phyloP scores from a whole-genome alignment of 2,329 filamentous ascomycete species.

The Apiospora saccharicola region DNA sequence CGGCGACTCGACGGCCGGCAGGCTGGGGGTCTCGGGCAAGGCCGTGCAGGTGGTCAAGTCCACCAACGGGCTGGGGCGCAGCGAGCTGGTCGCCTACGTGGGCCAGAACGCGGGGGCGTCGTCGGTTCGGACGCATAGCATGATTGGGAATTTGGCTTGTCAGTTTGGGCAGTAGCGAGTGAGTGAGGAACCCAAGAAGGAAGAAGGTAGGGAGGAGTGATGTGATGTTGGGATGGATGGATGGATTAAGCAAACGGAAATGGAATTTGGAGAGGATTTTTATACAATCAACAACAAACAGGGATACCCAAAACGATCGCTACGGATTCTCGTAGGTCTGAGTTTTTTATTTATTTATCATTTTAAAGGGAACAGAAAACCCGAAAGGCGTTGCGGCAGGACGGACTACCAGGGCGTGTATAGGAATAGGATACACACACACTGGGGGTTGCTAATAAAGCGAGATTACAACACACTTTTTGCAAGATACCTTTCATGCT shows the following conservation, averaged over 20 bases:
- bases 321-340: slow-evolving; percentile 13
- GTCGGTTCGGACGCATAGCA: slow-evolving; percentile 39
- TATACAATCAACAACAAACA: not conserved
- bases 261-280: not conserved
- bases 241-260: too few species aligned
- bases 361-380: not conserved
- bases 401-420: not conserved
- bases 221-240: too few species aligned
- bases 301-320: slow-evolving; percentile 20
- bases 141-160: slow-evolving; percentile 41
- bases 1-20: slow-evolving; percentile 50
- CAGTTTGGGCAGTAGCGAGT: slow-evolving; percentile 30
- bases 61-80: slow-evolving; percentile 42
- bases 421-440: not conserved
- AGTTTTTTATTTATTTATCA: not conserved
- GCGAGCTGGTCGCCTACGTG: slow-evolving; percentile 49
- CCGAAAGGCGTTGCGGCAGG: not conserved
- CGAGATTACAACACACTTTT: not conserved
- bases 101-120: slow-evolving; percentile 47
- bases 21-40: slow-evolving; percentile 49
- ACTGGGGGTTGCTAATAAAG: not conserved
- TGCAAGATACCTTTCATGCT: not conserved
- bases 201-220: too few species aligned
- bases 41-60: slow-evolving; percentile 49
- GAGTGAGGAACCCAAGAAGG: too few species aligned